phyloP scores from a whole-genome alignment of 176 grass and related monocot genomes.

The Eragrostis nindensis region DNA sequence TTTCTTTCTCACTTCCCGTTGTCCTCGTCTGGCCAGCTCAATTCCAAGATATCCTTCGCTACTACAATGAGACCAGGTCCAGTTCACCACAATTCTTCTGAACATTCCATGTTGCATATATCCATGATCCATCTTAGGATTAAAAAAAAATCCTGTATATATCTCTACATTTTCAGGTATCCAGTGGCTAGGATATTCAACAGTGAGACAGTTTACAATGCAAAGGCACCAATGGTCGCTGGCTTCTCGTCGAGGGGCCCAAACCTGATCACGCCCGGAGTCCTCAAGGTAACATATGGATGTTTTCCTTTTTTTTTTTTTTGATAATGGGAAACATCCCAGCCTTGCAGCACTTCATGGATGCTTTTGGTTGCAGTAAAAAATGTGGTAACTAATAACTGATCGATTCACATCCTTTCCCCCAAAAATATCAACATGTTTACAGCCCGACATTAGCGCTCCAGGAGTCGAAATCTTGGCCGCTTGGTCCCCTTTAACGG shows the following conservation, averaged over 20 bases:
- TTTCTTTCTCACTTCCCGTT: neutral
- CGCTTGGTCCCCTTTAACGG: neutral
- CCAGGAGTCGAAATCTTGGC: slow-evolving; percentile 32
- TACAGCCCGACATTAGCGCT: slow-evolving; percentile 15
- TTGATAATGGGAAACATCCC: too few species aligned
- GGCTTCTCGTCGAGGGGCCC: slow-evolving; percentile 16
- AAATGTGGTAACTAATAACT: neutral
- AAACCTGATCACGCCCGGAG: neutral
- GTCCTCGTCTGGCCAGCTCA: rapidly evolving
- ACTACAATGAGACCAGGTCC: slow-evolving; percentile 25
- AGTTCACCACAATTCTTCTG: neutral
- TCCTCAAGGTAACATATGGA: slow-evolving; percentile 7
- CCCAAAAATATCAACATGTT: neutral
- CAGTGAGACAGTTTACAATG: neutral
- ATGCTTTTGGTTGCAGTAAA: neutral
- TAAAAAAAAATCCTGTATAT: neutral
- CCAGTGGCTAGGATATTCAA: neutral
- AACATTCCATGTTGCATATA: neutral
- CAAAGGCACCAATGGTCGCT: neutral
- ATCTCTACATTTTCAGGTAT: neutral
- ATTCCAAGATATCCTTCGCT: neutral
- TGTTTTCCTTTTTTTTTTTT: too few species aligned
- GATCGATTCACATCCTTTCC: neutral
- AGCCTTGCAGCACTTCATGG: too few species aligned
- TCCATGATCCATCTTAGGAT: neutral